Evolutionary conservation across 1,284 basidiomycete species (phyloP).

Genomic region (Neonothopanus nambi): DNA sequence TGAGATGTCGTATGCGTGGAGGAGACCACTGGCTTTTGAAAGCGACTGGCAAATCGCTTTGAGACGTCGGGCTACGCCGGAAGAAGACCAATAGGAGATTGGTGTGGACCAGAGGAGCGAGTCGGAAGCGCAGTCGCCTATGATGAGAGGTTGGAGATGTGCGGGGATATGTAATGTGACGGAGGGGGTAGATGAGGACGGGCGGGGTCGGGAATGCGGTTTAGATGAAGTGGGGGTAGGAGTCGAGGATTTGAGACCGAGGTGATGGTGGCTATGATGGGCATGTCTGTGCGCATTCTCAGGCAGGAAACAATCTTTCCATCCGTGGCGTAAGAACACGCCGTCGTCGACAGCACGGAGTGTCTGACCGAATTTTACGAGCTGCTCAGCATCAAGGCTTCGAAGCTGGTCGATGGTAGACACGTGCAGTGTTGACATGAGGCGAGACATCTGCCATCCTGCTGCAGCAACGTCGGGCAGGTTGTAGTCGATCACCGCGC

Average conservation of each 20-base stretch:
- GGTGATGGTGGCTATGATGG: no score
- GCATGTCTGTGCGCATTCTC: slow-evolving; percentile 38
- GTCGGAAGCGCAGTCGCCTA: slow-evolving; percentile 71
- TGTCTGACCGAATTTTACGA: slow-evolving; percentile 48
- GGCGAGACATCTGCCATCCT: slow-evolving; percentile 64
- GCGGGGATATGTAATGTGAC: slow-evolving; percentile 24
- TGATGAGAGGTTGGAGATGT: slow-evolving; percentile 64
- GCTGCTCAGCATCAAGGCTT: slow-evolving; percentile 50
- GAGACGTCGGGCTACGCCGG: slow-evolving; percentile 60
- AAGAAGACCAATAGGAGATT: slow-evolving; percentile 60
- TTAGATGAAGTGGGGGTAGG: slow-evolving; percentile 18
- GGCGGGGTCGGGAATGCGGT: slow-evolving; percentile 27
- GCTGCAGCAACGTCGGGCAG: slow-evolving; percentile 58
- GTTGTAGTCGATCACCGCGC: slow-evolving; percentile 58
- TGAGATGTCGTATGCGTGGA: slow-evolving; percentile 70
- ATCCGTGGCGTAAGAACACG: slow-evolving; percentile 60
- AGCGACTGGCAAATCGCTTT: slow-evolving; percentile 73
- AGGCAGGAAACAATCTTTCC: slow-evolving; percentile 50
- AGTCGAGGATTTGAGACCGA: slow-evolving; percentile 22
- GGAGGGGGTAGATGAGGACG: slow-evolving; percentile 25
- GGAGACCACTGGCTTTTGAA: slow-evolving; percentile 54
- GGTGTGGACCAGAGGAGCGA: slow-evolving; percentile 60
- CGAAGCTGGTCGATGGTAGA: slow-evolving; percentile 62
- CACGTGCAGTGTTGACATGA: slow-evolving; percentile 54
- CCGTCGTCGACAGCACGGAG: slow-evolving; percentile 68